Evolutionary conservation across 495 filamentous ascomycete genomes (phyloP), one percentile per base, ranked within the genome.

Genomic region (Hapsidospora chrysogenum): DNA sequence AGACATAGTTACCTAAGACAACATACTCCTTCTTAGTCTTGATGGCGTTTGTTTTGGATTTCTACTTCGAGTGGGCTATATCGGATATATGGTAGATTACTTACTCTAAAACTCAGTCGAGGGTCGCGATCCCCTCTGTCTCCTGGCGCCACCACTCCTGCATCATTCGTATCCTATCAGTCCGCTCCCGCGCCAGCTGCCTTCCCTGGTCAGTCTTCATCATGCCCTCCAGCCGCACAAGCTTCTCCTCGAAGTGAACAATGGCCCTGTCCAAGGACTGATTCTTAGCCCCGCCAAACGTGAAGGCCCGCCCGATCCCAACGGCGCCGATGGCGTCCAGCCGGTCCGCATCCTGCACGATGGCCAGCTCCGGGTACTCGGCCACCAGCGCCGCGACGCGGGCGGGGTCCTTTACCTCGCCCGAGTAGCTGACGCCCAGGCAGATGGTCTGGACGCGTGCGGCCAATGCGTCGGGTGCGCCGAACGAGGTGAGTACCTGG

Each of bases 311-410:
- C 2, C 69, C 86, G 36, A 93, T 72, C 2, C 85, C 85, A 32
- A 93, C 64, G 0, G 81, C 82, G 2, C 86, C 86, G 43, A 93
- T 70, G 2, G 86, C 84, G 64, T 94, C 85, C 26, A 94, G 58
- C 7, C 85, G 64, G 57, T 94, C 86, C 2, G 85, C 86, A 54
- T 93, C 85, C 53, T 93, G 86, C 9, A 93, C 85, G 29, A 92
- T 67, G 0, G 66, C 83, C 4, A 94, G 58, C 54, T 94, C 85
- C 0, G 76, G 80, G 48, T 78, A 58, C 22, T 60, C 36, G 4
- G 50, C 43, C 9, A 89, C 56, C 4, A 83, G 51, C 1, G 45
- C 43, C 1, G 53, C 52, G 1, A 80, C 67, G 19, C 48, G 47
- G 10, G 49, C 39, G 0, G 74, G 68, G 43, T 82, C 55, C 41